Evolutionary conservation across 140 eudicot genomes (phyloP).

Genomic region (Anethum foeniculum): DNA sequence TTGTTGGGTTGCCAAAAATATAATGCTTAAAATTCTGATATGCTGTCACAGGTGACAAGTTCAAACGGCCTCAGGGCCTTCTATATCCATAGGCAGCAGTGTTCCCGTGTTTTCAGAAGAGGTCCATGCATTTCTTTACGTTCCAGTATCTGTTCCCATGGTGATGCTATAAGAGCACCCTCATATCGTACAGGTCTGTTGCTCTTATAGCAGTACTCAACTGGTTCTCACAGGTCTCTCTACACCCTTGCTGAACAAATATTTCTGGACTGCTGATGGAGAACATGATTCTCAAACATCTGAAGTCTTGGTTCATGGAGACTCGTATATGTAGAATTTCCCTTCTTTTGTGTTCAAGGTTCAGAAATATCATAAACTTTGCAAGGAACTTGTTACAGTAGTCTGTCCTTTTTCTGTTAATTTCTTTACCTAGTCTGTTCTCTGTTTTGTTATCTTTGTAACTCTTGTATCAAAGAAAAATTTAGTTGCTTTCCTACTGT

Average conservation of each 20-base stretch:
- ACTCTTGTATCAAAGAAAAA: not conserved
- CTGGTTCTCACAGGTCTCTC: no score
- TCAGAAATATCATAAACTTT: constrained; percentile 18
- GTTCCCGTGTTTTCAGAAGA: constrained; percentile 79
- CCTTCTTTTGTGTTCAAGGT: not conserved
- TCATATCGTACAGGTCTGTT: no score
- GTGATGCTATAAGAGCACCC: no score
- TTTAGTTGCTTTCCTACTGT: not conserved
- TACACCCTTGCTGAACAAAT: no score
- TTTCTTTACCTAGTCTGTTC: constrained; percentile 18
- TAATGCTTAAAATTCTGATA: not conserved
- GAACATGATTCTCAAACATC: not conserved
- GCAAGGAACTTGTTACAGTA: not conserved
- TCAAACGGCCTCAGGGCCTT: constrained; percentile 80
- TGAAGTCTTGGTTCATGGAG: constrained; percentile 15
- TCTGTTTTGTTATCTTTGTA: constrained; percentile 10
- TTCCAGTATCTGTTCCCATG: no score
- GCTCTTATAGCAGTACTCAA: no score
- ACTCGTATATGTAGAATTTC: constrained; percentile 17
- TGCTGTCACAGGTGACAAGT: constrained; percentile 55
- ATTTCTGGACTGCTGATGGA: no score
- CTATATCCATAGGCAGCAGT: constrained; percentile 65
- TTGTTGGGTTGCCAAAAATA: not conserved
- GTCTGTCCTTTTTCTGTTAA: not conserved
- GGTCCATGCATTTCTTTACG: constrained; percentile 24